Conservation (phyloP, 108 stramenopile genomes). For the Fistulifera solaris region DNA sequence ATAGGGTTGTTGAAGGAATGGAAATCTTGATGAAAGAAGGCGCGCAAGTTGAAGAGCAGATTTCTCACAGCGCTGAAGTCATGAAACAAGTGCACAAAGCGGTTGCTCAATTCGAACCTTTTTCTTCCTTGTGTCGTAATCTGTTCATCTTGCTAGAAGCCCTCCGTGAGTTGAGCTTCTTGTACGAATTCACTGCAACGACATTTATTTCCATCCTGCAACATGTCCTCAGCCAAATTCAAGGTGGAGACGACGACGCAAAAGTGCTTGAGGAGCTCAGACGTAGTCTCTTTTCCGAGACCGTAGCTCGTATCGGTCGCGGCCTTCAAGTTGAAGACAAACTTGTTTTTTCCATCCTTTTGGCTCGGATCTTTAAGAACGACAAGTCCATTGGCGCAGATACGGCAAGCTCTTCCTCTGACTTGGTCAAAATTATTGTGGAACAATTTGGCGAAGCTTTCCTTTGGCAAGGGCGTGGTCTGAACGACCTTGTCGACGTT, state of each 20-base stretch:
- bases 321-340: constrained; percentile 87
- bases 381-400: constrained; percentile 34
- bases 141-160: constrained; percentile 56
- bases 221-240: constrained; percentile 41
- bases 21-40: constrained; percentile 94
- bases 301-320: constrained; percentile 80
- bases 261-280: constrained; percentile 58
- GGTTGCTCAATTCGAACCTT: constrained; percentile 78
- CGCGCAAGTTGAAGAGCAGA: constrained; percentile 86
- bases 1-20: constrained; percentile 91
- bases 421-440: constrained; percentile 38
- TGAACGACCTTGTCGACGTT: constrained; percentile 69
- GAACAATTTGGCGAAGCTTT: constrained; percentile 55
- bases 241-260: constrained; percentile 15
- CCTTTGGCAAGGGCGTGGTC: constrained; percentile 88
- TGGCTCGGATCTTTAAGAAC: constrained; percentile 62
- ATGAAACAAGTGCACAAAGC: constrained; percentile 83
- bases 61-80: constrained; percentile 78
- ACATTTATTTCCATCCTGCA: constrained; percentile 80
- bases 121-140: constrained; percentile 72
- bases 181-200: constrained; percentile 76
- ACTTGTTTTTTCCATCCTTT: constrained; percentile 82
- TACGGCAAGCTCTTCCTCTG: constrained; percentile 29
- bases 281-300: constrained; percentile 58
- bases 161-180: constrained; percentile 61